Conservation (phyloP, 208 protist species). For the Acanthamoeba healyi region DNA sequence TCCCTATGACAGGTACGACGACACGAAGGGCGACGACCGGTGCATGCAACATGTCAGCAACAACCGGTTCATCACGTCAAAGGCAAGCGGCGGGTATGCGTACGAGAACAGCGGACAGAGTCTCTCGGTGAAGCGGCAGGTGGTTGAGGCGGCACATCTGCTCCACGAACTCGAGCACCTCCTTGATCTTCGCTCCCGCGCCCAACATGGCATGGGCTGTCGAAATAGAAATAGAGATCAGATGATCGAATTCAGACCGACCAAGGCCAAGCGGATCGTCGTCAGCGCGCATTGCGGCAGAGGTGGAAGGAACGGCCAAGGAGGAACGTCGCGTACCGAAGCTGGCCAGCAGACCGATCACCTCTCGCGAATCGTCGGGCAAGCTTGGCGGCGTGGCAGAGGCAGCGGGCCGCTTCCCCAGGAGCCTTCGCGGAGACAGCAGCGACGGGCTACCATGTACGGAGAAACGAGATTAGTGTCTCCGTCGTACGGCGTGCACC, state of each 20-base stretch:
- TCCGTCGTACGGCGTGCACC: background rate
- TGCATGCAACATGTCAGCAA: too few species aligned
- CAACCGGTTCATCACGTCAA: too few species aligned
- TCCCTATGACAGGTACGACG: too few species aligned
- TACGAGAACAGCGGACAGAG: slow-evolving; percentile 9
- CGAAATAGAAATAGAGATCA: background rate
- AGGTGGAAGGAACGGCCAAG: too few species aligned
- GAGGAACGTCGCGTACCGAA: too few species aligned
- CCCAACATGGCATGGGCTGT: slow-evolving; percentile 18
- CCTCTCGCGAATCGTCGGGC: slow-evolving; percentile 11
- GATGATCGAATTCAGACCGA: background rate
- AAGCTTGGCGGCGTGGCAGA: background rate
- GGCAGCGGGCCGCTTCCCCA: background rate
- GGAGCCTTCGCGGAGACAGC: background rate
- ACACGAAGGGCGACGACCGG: too few species aligned
- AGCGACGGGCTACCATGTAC: background rate
- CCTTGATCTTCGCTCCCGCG: background rate
- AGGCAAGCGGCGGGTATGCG: too few species aligned
- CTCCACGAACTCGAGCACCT: slow-evolving; percentile 4
- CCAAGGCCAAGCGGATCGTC: background rate
- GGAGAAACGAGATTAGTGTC: background rate
- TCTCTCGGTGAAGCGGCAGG: background rate
- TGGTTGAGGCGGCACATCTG: slow-evolving; percentile 32
- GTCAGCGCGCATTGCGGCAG: too few species aligned
- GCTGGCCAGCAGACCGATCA: slow-evolving; percentile 25